These are phyloP conservation scores for Thraustochytrium sp. DNA, from an alignment of 352 stramenopile species.

Conservation along the genomic window DNA sequence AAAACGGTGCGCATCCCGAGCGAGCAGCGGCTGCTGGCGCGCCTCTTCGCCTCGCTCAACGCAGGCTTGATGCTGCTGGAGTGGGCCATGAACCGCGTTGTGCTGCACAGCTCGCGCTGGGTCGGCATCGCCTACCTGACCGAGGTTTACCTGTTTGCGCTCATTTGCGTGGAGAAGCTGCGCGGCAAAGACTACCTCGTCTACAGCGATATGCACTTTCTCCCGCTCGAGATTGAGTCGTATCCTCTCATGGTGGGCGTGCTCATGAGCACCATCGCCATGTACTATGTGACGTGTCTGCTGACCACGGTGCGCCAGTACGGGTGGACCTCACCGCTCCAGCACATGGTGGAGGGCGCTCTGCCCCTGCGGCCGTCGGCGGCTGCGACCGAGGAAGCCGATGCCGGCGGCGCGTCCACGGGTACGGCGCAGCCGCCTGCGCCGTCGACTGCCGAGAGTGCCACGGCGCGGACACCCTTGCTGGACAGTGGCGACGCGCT, in stretches of 20 bases:
- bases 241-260: not conserved
- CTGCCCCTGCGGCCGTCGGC: not conserved
- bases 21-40: not conserved
- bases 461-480: not conserved
- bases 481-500: no score
- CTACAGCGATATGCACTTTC: not conserved
- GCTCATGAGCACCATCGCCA: not conserved
- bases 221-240: not conserved
- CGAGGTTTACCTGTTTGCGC: not conserved
- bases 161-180: not conserved
- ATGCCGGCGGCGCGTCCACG: no score
- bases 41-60: not conserved
- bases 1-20: not conserved
- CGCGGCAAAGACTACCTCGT: not conserved
- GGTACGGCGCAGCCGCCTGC: no score
- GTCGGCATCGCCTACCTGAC: conserved; percentile 7
- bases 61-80: conserved; percentile 2
- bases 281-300: not conserved
- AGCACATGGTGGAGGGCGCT: not conserved
- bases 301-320: not conserved
- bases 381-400: not conserved
- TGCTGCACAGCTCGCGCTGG: conserved; percentile 21
- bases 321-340: not conserved
- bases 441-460: no score
- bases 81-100: conserved; percentile 23